Evolutionary conservation across 2,329 filamentous ascomycete genomes (phyloP).

Genomic region (Rasamsonia emersonii): DNA sequence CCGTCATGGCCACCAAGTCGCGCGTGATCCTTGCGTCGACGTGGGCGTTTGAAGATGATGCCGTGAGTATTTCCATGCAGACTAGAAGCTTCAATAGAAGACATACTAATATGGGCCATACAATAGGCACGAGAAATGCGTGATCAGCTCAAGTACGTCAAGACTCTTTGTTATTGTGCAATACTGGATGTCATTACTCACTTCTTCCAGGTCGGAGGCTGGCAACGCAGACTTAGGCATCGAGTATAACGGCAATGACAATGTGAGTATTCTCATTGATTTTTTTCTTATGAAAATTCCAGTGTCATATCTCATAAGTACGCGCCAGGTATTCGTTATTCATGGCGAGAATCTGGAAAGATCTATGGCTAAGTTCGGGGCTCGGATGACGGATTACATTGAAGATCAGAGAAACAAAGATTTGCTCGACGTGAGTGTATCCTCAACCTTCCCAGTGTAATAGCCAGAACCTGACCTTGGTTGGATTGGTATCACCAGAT

Average conservation of each 20-base stretch:
- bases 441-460: neutral
- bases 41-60: conserved; percentile 24
- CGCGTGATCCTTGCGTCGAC: conserved; percentile 22
- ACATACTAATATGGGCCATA: conserved; percentile 3
- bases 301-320: no score
- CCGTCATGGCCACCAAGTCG: conserved; percentile 12
- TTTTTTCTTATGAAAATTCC: no score
- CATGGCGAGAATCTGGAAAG: conserved; percentile 13
- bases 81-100: neutral
- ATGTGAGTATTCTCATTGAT: no score
- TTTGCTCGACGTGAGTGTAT: conserved; percentile 24
- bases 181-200: neutral
- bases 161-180: no score
- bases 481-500: conserved; percentile 11
- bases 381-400: conserved; percentile 15
- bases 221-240: no score
- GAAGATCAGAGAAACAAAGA: conserved; percentile 23
- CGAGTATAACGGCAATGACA: no score
- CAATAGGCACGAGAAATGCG: conserved; percentile 18
- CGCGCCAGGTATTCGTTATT: conserved; percentile 22
- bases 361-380: conserved; percentile 8
- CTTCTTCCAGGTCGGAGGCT: no score
- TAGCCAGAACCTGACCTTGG: conserved; percentile 2
- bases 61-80: conserved; percentile 14
- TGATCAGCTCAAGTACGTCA: conserved; percentile 15